Percentiles rank a stretch among this genome's conserved stretches.
Conservation (phyloP, 2,329 filamentous ascomycete species). For the Colletotrichum chrysophilum region DNA sequence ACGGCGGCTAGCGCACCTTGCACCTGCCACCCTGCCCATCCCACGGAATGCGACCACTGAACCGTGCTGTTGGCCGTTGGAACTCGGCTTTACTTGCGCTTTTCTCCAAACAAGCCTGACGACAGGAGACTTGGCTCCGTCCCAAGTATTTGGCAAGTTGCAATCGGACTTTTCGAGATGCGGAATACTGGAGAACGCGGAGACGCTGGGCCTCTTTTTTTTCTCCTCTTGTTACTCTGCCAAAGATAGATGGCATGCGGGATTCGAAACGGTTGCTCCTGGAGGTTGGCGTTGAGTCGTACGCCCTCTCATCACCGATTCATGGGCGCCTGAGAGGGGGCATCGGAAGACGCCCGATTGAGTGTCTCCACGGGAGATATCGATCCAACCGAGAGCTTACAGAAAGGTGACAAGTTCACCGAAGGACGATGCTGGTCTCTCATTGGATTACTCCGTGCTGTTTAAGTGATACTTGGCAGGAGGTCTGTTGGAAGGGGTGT, state of each 20-base stretch:
- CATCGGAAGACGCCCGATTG: neutral
- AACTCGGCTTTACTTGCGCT: neutral
- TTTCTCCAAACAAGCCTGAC: neutral
- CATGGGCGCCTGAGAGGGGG: neutral
- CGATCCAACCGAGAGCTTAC: neutral
- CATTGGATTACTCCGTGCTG: neutral
- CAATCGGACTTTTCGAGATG: neutral
- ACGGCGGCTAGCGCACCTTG: constrained; percentile 1
- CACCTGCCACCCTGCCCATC: neutral
- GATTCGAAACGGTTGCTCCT: neutral
- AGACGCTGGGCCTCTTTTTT: neutral
- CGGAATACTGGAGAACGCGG: neutral
- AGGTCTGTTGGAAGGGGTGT: neutral
- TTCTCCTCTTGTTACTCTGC: neutral
- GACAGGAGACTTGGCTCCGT: neutral
- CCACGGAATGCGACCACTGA: neutral
- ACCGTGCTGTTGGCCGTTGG: neutral
- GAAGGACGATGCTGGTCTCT: neutral
- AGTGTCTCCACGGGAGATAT: neutral
- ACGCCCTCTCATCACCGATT: neutral
- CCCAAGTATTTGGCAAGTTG: neutral
- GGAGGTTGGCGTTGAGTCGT: neutral
- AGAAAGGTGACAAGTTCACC: neutral
- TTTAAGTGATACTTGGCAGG: neutral
- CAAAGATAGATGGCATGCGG: neutral